Evolutionary conservation across 2,329 filamentous ascomycete species (phyloP).

Genomic region (Dactylellina drechsleri): DNA sequence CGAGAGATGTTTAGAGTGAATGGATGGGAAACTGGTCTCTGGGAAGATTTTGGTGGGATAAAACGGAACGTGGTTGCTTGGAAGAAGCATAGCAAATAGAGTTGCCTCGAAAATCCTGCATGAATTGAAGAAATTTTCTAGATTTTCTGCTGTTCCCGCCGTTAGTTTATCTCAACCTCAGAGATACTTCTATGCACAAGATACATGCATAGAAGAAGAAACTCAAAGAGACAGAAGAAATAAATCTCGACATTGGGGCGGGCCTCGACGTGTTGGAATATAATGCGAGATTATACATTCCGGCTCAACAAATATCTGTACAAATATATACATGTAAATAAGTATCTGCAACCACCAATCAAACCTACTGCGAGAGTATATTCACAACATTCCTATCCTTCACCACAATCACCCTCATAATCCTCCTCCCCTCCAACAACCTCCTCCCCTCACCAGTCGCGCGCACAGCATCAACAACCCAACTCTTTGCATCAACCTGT

Average conservation of each 20-base stretch:
- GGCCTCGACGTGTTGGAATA: neutral
- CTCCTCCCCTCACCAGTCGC: conserved; percentile 70
- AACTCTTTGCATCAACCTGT: conserved; percentile 67
- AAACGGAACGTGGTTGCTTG: conserved; percentile 58
- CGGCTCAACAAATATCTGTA: neutral
- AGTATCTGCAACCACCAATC: conserved; percentile 33
- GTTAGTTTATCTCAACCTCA: too few species aligned
- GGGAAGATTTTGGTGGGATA: conserved; percentile 57
- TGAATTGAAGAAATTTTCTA: too few species aligned
- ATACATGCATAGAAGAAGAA: neutral
- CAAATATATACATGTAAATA: conserved; percentile 32
- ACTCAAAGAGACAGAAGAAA: neutral
- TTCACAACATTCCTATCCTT: conserved; percentile 76
- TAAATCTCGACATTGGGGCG: neutral
- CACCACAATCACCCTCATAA: conserved; percentile 75
- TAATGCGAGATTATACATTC: conserved; percentile 13
- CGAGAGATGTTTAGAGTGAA: conserved; percentile 20
- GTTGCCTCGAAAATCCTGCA: conserved; percentile 17
- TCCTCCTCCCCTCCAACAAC: conserved; percentile 67
- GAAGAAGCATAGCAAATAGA: conserved; percentile 53
- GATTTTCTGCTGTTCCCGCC: too few species aligned
- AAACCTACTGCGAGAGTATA: conserved; percentile 69
- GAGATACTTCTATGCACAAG: too few species aligned
- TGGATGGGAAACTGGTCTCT: conserved; percentile 51
- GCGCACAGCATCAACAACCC: conserved; percentile 72